A percentile compares a stretch with the other conserved stretches of the same genome.
These are phyloP conservation scores for Pyrus bretschneideri DNA, from an alignment of 306 rosid genomes.

Conservation along the genomic window DNA sequence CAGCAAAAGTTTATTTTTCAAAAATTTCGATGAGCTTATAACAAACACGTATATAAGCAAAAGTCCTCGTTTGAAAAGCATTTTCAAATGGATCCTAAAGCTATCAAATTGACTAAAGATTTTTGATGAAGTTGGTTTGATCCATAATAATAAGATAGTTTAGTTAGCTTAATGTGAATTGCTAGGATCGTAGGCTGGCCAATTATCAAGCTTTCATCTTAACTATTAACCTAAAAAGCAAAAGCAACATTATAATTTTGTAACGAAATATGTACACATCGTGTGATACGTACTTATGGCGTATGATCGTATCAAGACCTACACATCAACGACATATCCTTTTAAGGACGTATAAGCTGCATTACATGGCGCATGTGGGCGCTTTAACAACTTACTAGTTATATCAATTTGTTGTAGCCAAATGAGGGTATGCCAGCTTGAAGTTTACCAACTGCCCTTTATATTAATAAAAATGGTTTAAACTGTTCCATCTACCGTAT, in stretches of 20 bases:
- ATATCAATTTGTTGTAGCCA: not conserved
- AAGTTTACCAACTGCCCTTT: conserved; percentile 18
- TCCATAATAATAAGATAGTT: not conserved
- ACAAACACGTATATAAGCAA: no score
- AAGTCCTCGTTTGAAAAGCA: not conserved
- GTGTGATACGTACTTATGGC: not conserved
- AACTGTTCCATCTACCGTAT: conserved; percentile 14
- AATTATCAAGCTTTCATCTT: not conserved
- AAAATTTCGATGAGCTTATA: no score
- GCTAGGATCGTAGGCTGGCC: not conserved
- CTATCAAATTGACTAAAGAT: not conserved
- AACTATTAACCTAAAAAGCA: not conserved
- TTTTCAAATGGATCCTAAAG: no score
- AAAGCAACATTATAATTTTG: not conserved
- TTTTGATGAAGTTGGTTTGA: not conserved
- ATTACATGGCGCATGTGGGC: not conserved
- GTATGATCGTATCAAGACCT: not conserved
- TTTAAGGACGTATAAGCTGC: conserved; percentile 6
- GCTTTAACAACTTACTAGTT: not conserved
- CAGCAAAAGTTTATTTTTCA: not conserved
- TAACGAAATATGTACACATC: not conserved
- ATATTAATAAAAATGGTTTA: conserved; percentile 8
- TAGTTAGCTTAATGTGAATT: not conserved
- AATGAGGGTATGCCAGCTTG: conserved; percentile 16
- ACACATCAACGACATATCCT: not conserved